phyloP scores from a whole-genome alignment of 1,284 basidiomycete genomes.

The Leucoagaricus sp. region DNA sequence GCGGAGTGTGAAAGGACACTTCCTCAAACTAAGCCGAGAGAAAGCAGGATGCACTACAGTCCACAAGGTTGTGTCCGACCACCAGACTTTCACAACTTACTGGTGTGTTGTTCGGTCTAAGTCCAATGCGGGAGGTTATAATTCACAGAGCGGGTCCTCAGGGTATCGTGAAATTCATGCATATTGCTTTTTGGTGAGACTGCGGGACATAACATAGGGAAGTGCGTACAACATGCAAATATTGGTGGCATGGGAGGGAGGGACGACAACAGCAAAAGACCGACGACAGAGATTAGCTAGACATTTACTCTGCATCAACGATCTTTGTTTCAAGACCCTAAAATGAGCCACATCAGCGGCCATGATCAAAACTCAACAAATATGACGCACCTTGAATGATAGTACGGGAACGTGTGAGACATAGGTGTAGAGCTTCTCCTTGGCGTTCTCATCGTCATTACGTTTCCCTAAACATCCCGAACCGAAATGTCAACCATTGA shows the following conservation, averaged over 20 bases:
- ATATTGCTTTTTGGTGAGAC: not conserved
- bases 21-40: no score
- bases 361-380: not conserved
- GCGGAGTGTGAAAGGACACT: no score
- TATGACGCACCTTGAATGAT: slow-evolving; percentile 74
- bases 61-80: no score
- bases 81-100: no score
- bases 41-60: no score
- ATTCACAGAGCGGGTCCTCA: not conserved
- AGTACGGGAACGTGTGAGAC: slow-evolving; percentile 80
- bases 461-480: slow-evolving; percentile 62
- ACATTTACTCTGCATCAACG: slow-evolving; percentile 19
- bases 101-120: no score
- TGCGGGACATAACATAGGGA: not conserved
- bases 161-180: not conserved
- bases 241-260: not conserved
- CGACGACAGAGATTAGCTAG: not conserved
- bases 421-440: slow-evolving; percentile 96
- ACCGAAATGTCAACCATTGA: not conserved
- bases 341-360: not conserved
- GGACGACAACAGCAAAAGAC: slow-evolving; percentile 9
- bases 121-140: no score
- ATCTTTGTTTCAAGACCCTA: slow-evolving; percentile 20
- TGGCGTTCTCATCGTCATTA: slow-evolving; percentile 95
- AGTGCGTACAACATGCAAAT: slow-evolving; percentile 3